These are phyloP conservation scores for Fraxinus xanthoxyloides DNA, from an alignment of 305 asterid genomes.

Conservation along the genomic window DNA sequence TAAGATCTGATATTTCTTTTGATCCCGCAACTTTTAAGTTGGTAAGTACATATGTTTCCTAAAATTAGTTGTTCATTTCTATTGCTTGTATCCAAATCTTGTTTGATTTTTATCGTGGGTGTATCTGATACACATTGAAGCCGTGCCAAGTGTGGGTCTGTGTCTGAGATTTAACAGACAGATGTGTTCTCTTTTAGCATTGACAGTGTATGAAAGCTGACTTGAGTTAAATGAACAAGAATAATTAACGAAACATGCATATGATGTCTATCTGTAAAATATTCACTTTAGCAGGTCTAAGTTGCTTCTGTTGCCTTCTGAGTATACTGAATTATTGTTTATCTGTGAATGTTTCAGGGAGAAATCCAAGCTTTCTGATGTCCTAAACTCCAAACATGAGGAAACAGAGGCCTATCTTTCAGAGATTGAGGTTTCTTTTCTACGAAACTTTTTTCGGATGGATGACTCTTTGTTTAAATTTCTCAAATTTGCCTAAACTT, in stretches of 20 bases:
- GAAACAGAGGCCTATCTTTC: constrained; percentile 54
- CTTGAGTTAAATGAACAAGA: neutral
- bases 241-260: neutral
- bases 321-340: constrained; percentile 1
- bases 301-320: constrained; percentile 2
- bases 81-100: neutral
- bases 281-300: neutral
- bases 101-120: neutral
- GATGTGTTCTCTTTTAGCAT: neutral
- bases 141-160: neutral
- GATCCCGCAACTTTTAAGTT: neutral
- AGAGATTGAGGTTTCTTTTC: constrained; percentile 46
- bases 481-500: constrained; percentile 23
- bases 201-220: neutral
- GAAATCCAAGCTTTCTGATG: constrained; percentile 36
- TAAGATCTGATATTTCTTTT: neutral
- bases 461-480: constrained; percentile 1
- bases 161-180: neutral
- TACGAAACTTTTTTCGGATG: constrained; percentile 9
- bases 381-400: constrained; percentile 42
- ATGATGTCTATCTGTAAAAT: neutral
- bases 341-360: constrained; percentile 34
- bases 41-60: neutral
- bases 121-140: neutral
- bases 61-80: neutral